Base-by-base conservation (phyloP, 345 rosid genomes). In the Lagerstroemia speciosa region DNA sequence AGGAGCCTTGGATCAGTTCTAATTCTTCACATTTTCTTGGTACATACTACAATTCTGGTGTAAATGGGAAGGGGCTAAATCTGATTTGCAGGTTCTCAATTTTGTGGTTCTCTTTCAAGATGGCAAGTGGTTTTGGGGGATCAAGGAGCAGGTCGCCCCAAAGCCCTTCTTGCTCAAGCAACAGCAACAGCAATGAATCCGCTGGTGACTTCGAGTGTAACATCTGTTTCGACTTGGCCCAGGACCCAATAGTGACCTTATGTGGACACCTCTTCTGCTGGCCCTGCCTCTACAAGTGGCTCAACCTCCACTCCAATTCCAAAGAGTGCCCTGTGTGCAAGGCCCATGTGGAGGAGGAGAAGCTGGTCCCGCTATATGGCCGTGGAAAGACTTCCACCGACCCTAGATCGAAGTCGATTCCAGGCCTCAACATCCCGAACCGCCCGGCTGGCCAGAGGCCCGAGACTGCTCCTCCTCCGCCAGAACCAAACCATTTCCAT, bases 231-330 rank as follows among this genome's bases (percentile, higher is more conserved):
- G 99, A 95, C 78, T 84, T 92, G 73, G 97, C 99, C 63, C 99
- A 95, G 82, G 97, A 95, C 70, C 99, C 99, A 0, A 92, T 95
- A 74, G 98, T 95, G 19, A 95, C 99, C 63, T 78, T 95, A 66
- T 95, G 99, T 60, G 99, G 99, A 43, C 99, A 95, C 79, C 90
- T 95, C 67, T 95, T 88, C 78, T 95, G 98, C 71, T 95, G 99
- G 99, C 99, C 99, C 60, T 95, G 99, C 73, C 89, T 95, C 50
- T 95, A 95, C 79, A 92, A 87, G 78, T 95, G 99, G 99, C 92
- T 92, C n/a, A 91, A 87, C 33, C 69, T 81, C 65, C 99, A 95
- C 70, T 92, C 98, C 1, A 83, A 80, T 16, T 87, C 89, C 1
- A 75, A 69, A 27, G 98, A 92, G 69, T 95, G 99, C 38, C 99